Evolutionary conservation across 805 yeast species (phyloP), one percentile per base, ranked within the genome.

Genomic region (Pichia scutulata): DNA sequence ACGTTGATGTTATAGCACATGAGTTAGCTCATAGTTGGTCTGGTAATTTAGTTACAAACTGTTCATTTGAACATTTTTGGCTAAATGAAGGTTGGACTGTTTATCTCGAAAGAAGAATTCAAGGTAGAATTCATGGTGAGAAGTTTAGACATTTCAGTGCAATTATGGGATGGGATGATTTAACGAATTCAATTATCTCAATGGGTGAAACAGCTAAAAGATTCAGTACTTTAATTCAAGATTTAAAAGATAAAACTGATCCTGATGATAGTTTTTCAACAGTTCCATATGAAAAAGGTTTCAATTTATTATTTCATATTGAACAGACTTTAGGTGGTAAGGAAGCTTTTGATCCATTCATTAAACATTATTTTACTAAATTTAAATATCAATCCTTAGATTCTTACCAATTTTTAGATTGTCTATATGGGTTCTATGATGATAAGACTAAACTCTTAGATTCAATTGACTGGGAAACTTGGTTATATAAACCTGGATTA

Each of bases 31-130:
- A 89, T 66, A 84, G 95, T 40, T 89, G 96, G 95, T 78, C 88
- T 1, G 97, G 97, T 42, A 89, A 89, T 62, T 75, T 89, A 56
- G 96, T 89, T 41, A 89, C 96, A 26, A 89, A 88, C 66, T 80
- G 84, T 60, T 84, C 93, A 0, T 89, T 96, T 93, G 90, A 87
- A 62, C 95, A 89, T 69, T 89, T 89, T 66, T 89, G 95, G 93
- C 76, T 89, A 57, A 89, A 89, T 65, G 97, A 89, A 70, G 97
- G 97, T 37, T 89, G 96, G 96, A 89, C 96, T 7, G 96, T 89
- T 39, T 89, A 89, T 65, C 68, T 89, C 37, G 97, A 89, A 68
- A 78, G 97, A 64, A 73, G 96, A 60, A 89, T 89, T 52, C 71
- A 81, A 26, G 95, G 86, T 18, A 77, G 74, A 16, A 65, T 88